Evolutionary conservation across 2,329 filamentous ascomycete genomes (phyloP), one percentile per base, ranked within the genome.

Genomic region (Trichoderma polysporum): DNA sequence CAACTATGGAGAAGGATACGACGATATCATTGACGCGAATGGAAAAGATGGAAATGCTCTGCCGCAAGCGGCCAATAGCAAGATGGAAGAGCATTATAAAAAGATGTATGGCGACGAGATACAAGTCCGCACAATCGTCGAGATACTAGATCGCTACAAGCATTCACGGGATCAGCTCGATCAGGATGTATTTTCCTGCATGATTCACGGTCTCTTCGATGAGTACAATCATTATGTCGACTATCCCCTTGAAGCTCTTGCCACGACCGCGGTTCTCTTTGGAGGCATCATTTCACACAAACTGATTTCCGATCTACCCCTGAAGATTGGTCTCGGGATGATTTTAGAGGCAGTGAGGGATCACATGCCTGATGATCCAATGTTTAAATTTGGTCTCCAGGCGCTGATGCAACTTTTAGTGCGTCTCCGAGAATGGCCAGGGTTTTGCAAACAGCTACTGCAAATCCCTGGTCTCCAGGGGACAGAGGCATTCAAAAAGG

Each of bases 351-450:
- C 95, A 13, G 93, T 99, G 27, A 87, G 92, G 70, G 93, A 97
- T 70, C 92, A 95, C 73, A 82, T 86, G 35, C 88, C 91, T 0
- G 91, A 96, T 35, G 89, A 94, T 68, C 89, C 92, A 1, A 98
- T 99, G 95, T 98, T 95, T 82, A 97, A 97, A 74, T 99, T 99
- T 76, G 95, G 96, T 12, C 85, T 99, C 13, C 95, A 99, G 76
- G 95, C 95, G 17, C 85, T 99, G 68, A 90, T 97, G 76, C 93
- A 98, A 77, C 86, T 98, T 63, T 89, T 93, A 65, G 85, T 88
- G 45, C 88, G 95, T 47, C 88, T 99, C 57, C 85, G 88, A 4
- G 95, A 99, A 75, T 99, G 95, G 95, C 93, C 93, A n/a, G 92
- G 91, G 2, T 96, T 97, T 73, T 98, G 94, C 77, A 90, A 91